A percentile compares a stretch with the other conserved stretches of the same genome.
phyloP scores from a whole-genome alignment of 2,329 filamentous ascomycete species.

The Thermomyces lanuginosus region DNA sequence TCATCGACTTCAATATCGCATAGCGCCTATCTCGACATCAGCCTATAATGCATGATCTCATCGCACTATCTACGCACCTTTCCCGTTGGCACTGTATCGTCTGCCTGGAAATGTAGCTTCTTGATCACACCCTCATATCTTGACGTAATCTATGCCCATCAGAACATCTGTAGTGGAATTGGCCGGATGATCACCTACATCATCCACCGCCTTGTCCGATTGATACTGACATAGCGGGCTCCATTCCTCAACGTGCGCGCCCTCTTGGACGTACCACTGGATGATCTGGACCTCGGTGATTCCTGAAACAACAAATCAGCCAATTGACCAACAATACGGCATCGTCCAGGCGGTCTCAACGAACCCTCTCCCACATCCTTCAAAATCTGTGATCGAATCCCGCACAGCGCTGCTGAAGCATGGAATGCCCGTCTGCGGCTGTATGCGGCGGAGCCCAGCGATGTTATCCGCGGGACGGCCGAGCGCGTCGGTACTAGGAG shows the following conservation, averaged over 20 bases:
- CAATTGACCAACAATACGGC: neutral
- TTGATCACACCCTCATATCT: constrained; percentile 91
- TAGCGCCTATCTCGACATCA: constrained; percentile 44
- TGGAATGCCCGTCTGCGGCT: constrained; percentile 20
- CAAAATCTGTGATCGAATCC: constrained; percentile 23
- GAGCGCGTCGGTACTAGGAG: constrained; percentile 11
- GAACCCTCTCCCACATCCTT: constrained; percentile 30
- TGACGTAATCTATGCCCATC: constrained; percentile 79
- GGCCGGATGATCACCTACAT: constrained; percentile 23
- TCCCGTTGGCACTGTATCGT: constrained; percentile 91
- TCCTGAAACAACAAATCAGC: constrained; percentile 35
- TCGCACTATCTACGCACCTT: too few relatives aligned
- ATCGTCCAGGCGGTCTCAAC: constrained; percentile 1
- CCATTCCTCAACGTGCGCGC: constrained; percentile 91
- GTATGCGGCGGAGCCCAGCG: constrained; percentile 10
- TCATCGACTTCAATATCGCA: constrained; percentile 89
- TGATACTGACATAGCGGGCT: constrained; percentile 96
- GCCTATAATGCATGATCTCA: neutral
- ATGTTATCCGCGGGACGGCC: too few relatives aligned
- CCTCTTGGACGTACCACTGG: constrained; percentile 97
- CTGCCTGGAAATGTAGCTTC: constrained; percentile 86
- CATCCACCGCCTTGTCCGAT: constrained; percentile 74
- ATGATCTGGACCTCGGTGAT: constrained; percentile 98
- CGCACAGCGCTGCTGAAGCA: constrained; percentile 17
- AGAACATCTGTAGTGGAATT: constrained; percentile 6